Percentiles rank a stretch among this genome's conserved stretches.
These are phyloP conservation scores for Triangularia verruculosa DNA, from an alignment of 2,329 filamentous ascomycete genomes.

Conservation along the genomic window DNA sequence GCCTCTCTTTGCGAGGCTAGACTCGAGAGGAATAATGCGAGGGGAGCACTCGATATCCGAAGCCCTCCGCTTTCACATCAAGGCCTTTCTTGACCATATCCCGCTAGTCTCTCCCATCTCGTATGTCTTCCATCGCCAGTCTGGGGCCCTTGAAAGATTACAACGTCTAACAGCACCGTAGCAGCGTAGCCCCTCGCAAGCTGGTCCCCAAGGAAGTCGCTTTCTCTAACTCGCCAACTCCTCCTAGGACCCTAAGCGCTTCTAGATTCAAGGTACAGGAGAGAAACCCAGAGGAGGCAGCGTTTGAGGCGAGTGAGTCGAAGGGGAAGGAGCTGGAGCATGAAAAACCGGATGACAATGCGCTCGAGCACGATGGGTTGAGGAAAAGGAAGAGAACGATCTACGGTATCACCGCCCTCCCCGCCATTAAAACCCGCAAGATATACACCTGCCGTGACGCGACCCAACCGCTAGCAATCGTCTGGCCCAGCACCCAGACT, in stretches of 20 bases:
- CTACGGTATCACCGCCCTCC: background rate
- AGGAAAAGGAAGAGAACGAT: background rate
- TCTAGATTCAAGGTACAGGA: too few relatives aligned
- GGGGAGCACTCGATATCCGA: background rate
- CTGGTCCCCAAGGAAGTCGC: background rate
- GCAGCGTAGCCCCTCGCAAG: background rate
- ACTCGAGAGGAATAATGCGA: background rate
- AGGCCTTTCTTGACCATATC: background rate
- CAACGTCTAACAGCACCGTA: background rate
- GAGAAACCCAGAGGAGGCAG: too few relatives aligned
- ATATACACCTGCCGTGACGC: background rate
- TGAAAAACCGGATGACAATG: too few relatives aligned
- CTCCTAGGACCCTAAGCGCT: too few relatives aligned
- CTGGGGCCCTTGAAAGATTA: background rate
- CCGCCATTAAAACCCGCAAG: background rate
- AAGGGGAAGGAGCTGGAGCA: too few relatives aligned
- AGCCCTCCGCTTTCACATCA: background rate
- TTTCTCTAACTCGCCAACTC: too few relatives aligned
- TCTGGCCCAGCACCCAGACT: background rate
- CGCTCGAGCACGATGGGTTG: too few relatives aligned
- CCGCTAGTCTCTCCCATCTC: background rate
- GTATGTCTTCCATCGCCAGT: background rate
- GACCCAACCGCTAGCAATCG: background rate
- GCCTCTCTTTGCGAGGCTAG: background rate
- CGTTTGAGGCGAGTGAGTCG: too few relatives aligned